Base-by-base conservation (phyloP, 2,329 filamentous ascomycete genomes). In the Pyrenophora teres region DNA sequence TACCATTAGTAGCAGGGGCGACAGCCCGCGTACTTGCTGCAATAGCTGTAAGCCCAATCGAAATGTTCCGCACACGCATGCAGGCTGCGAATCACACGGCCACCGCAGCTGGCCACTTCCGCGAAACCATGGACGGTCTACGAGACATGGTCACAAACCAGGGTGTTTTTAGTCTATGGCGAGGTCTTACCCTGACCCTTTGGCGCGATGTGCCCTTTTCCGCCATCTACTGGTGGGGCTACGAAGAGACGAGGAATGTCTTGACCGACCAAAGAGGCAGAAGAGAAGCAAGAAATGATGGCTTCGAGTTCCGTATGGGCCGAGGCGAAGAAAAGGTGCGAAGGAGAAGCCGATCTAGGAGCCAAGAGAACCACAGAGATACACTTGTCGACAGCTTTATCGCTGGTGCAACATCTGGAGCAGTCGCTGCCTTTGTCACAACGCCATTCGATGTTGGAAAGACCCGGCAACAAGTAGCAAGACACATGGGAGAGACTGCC, bases 201-300 rank as follows among this genome's bases (percentile, higher is more conserved):
- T 99, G 94, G 94, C 84, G 94, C 58, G 94, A 99, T 69, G 94
- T 97, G 0, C 94, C 94, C 0, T 99, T 99, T 68, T 97, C 93
- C 0, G 94, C 89, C 3, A 83, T 99, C 38, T 99, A 99, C 78
- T 99, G 94, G 94, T 95, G 89, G 86, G 93, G 94, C 10, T 99
- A 99, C 71, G 94, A 99, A 77, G 86, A 84, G 15, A 87, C 93
- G 48, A 86, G 92, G 46, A 85, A 86, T 19, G 77, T 78, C 45
- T 75, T 97, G 50, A 88, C 86, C 1, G 87, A 92, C 62, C 75
- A 84, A 41, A 86, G 92, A 40, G 74, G 77, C 48, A 59, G 83
- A 81, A 69, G 76, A 78, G 62, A 65, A 16, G 65, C 67, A 37
- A 64, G 65, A 54, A 49, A 63, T 23, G 59, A 68, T 15, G 60